Conservation (phyloP, 2,329 filamentous ascomycete species). For the Fusarium newnesense region DNA sequence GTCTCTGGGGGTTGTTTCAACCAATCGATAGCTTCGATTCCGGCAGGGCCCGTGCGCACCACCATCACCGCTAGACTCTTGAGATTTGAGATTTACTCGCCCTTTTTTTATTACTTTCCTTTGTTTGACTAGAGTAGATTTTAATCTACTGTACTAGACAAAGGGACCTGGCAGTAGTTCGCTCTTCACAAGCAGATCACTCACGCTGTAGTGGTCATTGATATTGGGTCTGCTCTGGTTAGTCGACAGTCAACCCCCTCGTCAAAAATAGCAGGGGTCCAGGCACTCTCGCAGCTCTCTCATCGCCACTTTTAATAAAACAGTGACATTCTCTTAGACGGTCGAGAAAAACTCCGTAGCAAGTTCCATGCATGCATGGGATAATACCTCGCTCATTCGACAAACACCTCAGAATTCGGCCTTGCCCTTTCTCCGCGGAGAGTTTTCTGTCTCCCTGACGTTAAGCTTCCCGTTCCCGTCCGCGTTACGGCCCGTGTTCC, state of each 20-base stretch:
- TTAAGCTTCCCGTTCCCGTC: conserved; percentile 21
- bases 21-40: background rate
- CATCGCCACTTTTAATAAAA: conserved; percentile 3
- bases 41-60: conserved; percentile 13
- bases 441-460: background rate
- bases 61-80: conserved; percentile 22
- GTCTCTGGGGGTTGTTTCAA: background rate
- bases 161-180: conserved; percentile 14
- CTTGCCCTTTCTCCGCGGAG: background rate
- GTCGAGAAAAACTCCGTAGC: background rate
- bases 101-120: background rate
- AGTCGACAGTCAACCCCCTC: background rate
- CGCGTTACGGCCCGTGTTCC: conserved; percentile 21
- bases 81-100: background rate
- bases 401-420: background rate
- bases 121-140: background rate
- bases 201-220: background rate
- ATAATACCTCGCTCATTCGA: background rate
- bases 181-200: too few species aligned
- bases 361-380: conserved; percentile 6
- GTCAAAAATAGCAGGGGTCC: conserved; percentile 14
- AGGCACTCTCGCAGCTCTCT: background rate
- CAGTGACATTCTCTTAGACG: background rate
- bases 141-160: background rate
- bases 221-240: background rate